phyloP scores from a whole-genome alignment of 495 filamentous ascomycete genomes.

The Gamarada debralockiae region DNA sequence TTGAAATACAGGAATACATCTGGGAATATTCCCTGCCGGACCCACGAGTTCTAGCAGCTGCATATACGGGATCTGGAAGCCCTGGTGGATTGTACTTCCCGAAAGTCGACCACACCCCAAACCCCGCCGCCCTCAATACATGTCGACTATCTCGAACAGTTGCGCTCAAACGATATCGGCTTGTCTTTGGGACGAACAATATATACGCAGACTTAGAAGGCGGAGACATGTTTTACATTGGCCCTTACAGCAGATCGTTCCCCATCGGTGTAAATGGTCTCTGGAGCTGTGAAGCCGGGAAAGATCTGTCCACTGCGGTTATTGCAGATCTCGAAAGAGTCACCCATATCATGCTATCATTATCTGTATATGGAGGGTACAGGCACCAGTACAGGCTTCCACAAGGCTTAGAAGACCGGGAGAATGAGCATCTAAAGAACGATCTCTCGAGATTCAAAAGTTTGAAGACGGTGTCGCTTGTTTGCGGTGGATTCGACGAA shows the following conservation, averaged over 20 bases:
- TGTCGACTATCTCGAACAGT: neutral
- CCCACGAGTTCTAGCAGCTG: neutral
- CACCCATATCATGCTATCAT: neutral
- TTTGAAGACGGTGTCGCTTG: neutral
- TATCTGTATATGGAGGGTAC: neutral
- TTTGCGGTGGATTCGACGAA: neutral
- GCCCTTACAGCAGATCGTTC: neutral
- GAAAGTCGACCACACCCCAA: neutral
- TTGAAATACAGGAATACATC: neutral
- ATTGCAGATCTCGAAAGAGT: neutral
- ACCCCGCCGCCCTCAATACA: neutral
- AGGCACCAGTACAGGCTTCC: neutral
- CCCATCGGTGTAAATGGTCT: neutral
- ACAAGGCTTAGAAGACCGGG: neutral
- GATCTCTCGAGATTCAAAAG: neutral
- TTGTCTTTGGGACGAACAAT: conserved; percentile 5
- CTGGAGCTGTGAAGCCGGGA: neutral
- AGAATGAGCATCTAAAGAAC: neutral
- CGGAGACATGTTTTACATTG: neutral
- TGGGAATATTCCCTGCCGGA: conserved; percentile 2
- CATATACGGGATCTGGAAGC: too few relatives aligned
- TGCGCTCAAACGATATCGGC: conserved; percentile 4
- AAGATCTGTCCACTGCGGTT: neutral
- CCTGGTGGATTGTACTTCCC: neutral
- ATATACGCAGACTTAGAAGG: conserved; percentile 2